Evolutionary conservation across 2,329 filamentous ascomycete genomes (phyloP), one percentile per base, ranked within the genome.

Genomic region (Nemania serpens): DNA sequence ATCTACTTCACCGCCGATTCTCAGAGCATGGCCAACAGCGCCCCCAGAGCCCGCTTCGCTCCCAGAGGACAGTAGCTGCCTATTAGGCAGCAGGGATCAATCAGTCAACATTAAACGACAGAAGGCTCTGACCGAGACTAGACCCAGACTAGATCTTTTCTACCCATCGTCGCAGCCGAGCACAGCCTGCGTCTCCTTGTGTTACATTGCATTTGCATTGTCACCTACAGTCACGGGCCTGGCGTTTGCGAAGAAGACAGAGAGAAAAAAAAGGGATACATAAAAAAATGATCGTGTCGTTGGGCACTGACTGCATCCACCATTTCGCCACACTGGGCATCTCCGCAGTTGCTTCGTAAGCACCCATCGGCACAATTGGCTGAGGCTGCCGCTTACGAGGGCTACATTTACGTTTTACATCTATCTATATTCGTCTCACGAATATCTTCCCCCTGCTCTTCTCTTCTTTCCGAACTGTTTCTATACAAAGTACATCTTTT

Each of bases 1-100:
- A 75, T 51, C 68, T 81, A 53, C 76, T 80, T 59, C 72, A 77
- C 39, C 77, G 79, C 57, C 76, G 77, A 41, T 71, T 75, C 39
- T 78, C 77, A 22, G 74, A 77, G 48, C 75, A 77, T 52, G 67
- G 69, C 37, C 58, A 64, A 15, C 64, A 66, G 13, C 63, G 58
- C 25, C 64, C 70, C 7, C 64, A 69, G 49, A 78, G 75, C 49
- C 74, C 78, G 42, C 66, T 78, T 49, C 75, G 75, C 55, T 71
- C 76, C 36, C 73, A 75, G 5, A 75, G 69, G 43, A 68, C 72
- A 34, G 68, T 79, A 29, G 70, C 74, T 20, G 74, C 76, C 15
- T 78, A 76, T 58, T 81, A 65, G 58, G 55, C 41, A 59, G 11
- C 17, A 29, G 10, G 13, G 37, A 29, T 46, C 39, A 70, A 29